phyloP scores from a whole-genome alignment of 352 stramenopile species.

The Pilasporangium apinafurcum region DNA sequence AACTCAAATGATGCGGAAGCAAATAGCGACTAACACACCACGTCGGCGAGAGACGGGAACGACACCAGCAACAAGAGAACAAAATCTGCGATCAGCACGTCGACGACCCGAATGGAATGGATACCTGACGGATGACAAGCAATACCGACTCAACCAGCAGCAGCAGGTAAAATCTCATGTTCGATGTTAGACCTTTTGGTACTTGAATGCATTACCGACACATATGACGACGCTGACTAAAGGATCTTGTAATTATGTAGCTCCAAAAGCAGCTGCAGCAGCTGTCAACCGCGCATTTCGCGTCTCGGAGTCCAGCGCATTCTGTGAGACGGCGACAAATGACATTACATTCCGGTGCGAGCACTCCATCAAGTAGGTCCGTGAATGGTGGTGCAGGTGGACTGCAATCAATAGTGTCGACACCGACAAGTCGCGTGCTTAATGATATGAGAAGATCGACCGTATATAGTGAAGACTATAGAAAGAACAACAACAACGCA shows the following conservation, averaged over 20 bases:
- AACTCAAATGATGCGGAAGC: too few species aligned
- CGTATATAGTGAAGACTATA: constrained; percentile 9
- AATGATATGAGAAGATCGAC: constrained; percentile 16
- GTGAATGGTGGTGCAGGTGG: background rate
- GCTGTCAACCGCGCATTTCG: constrained; percentile 28
- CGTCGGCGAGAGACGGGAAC: too few species aligned
- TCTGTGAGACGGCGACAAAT: too few species aligned
- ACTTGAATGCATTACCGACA: background rate
- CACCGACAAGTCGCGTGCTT: constrained; percentile 7
- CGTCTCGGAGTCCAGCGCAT: constrained; percentile 17
- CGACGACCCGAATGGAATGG: constrained; percentile 38
- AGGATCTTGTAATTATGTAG: constrained; percentile 3
- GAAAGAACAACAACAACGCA: background rate
- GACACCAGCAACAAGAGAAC: too few species aligned
- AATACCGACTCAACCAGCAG: constrained; percentile 42
- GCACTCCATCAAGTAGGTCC: background rate
- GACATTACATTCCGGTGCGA: background rate
- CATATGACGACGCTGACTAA: background rate
- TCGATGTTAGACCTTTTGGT: background rate
- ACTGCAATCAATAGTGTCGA: constrained; percentile 3
- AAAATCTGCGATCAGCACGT: constrained; percentile 1
- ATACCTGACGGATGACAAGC: constrained; percentile 39
- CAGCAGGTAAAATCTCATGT: constrained; percentile 10
- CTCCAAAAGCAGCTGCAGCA: constrained; percentile 33
- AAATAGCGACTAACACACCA: too few species aligned